Evolutionary conservation across 306 rosid genomes (phyloP).

Genomic region (Fragaria nilgerrensis): DNA sequence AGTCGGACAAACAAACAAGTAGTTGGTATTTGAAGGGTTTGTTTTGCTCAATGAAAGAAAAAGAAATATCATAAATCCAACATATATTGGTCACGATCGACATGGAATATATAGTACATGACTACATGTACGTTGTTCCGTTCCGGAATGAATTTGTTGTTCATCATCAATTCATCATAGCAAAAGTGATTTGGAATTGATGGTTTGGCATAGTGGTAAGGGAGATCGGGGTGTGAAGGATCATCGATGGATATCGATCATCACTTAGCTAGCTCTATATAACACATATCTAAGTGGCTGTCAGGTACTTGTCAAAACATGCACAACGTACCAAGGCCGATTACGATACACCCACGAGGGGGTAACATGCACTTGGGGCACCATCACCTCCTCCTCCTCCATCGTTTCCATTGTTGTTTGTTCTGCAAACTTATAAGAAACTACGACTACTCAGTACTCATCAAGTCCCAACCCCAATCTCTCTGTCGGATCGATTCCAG

Average conservation of each 20-base stretch:
- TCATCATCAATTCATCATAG: not conserved
- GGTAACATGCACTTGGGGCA: constrained; percentile 74
- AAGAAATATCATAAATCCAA: not conserved
- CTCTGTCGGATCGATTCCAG: not conserved
- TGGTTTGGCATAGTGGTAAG: not conserved
- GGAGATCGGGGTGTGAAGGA: too few species aligned
- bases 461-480: not conserved
- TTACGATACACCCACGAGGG: constrained; percentile 85
- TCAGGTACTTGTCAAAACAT: constrained; percentile 46
- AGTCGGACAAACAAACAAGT: not conserved
- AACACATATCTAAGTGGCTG: constrained; percentile 21
- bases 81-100: not conserved
- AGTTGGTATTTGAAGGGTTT: not conserved
- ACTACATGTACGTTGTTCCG: not conserved
- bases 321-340: constrained; percentile 55
- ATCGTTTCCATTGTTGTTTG: constrained; percentile 50
- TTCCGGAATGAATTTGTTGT: not conserved
- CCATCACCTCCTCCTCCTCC: not conserved
- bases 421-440: constrained; percentile 3
- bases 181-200: not conserved
- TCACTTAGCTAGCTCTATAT: not conserved
- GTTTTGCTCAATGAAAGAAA: not conserved
- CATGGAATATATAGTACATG: constrained; percentile 1
- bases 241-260: constrained; percentile 9
- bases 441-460: constrained; percentile 7